These are phyloP conservation scores for Cytospora chrysosperma DNA, from an alignment of 2,329 filamentous ascomycete species.

Conservation along the genomic window DNA sequence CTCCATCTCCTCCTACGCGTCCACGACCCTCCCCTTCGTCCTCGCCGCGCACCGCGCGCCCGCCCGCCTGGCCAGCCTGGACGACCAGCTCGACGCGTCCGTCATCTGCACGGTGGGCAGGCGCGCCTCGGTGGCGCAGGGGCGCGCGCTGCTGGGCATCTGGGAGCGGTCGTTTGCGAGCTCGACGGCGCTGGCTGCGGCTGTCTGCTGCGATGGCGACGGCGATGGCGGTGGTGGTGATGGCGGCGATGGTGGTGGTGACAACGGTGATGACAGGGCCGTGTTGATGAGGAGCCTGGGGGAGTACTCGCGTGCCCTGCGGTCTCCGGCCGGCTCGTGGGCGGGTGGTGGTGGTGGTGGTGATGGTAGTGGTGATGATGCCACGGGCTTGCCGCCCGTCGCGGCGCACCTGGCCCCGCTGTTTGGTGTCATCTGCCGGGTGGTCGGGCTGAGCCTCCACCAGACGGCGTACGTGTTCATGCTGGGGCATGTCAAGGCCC, in stretches of 20 bases:
- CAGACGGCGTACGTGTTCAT: slow-evolving; percentile 75
- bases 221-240: not conserved
- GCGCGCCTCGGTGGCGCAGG: slow-evolving; percentile 73
- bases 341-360: too few relatives aligned
- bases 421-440: slow-evolving; percentile 63
- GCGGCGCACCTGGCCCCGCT: slow-evolving; percentile 70
- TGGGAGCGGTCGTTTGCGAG: slow-evolving; percentile 70
- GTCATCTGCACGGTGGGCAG: slow-evolving; percentile 78
- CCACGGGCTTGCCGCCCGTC: slow-evolving; percentile 40
- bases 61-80: slow-evolving; percentile 52
- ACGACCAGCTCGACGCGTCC: slow-evolving; percentile 74
- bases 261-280: slow-evolving; percentile 15
- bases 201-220: too few relatives aligned
- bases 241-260: not conserved
- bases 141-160: slow-evolving; percentile 69
- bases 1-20: slow-evolving; percentile 69
- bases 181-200: slow-evolving; percentile 30
- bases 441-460: slow-evolving; percentile 58
- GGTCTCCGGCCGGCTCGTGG: slow-evolving; percentile 3
- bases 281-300: slow-evolving; percentile 22
- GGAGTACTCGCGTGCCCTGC: slow-evolving; percentile 12
- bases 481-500: slow-evolving; percentile 72
- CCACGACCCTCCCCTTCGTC: slow-evolving; percentile 72
- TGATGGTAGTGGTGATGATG: slow-evolving; percentile 8
- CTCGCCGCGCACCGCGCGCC: slow-evolving; percentile 64